These are phyloP conservation scores for Peziza echinospora DNA, from an alignment of 495 filamentous ascomycete species.

Conservation along the genomic window DNA sequence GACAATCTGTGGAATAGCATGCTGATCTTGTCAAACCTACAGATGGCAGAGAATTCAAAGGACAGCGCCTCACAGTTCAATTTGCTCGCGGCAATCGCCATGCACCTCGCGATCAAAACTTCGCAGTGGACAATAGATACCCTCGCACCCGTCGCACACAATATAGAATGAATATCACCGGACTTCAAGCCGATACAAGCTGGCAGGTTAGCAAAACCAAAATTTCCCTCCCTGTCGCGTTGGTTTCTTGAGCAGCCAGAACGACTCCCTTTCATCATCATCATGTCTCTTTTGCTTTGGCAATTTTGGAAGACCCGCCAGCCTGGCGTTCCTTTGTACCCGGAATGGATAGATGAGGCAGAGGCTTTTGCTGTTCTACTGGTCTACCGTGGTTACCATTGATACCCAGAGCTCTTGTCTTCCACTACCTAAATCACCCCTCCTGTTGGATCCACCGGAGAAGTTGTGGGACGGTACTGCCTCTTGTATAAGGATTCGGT, in stretches of 20 bases:
- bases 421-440: too few species aligned
- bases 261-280: neutral
- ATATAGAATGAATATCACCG: constrained; percentile 90
- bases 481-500: neutral
- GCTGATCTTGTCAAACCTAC: neutral
- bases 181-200: constrained; percentile 92
- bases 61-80: constrained; percentile 86
- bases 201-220: constrained; percentile 87
- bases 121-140: constrained; percentile 50
- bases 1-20: neutral
- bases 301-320: neutral
- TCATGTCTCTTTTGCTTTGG: neutral
- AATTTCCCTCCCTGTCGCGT: constrained; percentile 33
- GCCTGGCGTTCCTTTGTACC: neutral
- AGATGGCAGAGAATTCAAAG: constrained; percentile 91
- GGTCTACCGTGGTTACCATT: neutral
- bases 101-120: constrained; percentile 49
- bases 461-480: neutral
- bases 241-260: neutral
- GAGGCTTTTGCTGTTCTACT: neutral
- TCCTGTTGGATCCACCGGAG: neutral
- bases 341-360: neutral
- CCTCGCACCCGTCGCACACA: constrained; percentile 87
- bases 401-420: neutral
- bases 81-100: constrained; percentile 88